These are phyloP conservation scores for Ustilago hordei DNA, from an alignment of 1,284 basidiomycete species.

Conservation along the genomic window DNA sequence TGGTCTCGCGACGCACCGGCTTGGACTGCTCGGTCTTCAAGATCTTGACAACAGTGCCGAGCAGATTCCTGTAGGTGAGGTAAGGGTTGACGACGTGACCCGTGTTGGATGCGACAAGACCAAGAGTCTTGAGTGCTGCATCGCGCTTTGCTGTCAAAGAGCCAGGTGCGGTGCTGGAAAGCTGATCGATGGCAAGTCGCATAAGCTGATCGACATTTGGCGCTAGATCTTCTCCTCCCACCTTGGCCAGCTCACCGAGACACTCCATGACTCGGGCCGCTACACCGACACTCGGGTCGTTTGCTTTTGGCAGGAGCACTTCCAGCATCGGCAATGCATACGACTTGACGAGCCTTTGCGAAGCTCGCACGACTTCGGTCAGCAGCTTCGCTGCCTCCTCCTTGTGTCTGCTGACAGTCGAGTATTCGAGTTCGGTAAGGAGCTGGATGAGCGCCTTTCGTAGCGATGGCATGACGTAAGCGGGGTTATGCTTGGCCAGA, in stretches of 20 bases:
- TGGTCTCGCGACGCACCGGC: slow-evolving; percentile 79
- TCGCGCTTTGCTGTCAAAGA: slow-evolving; percentile 74
- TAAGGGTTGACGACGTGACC: slow-evolving; percentile 93
- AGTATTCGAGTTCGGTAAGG: slow-evolving; percentile 96
- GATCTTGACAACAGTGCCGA: slow-evolving; percentile 88
- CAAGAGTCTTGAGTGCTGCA: slow-evolving; percentile 91
- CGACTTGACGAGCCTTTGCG: slow-evolving; percentile 92
- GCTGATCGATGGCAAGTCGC: slow-evolving; percentile 86
- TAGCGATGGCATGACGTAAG: slow-evolving; percentile 97
- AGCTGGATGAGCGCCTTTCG: slow-evolving; percentile 96
- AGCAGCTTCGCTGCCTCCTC: slow-evolving; percentile 73
- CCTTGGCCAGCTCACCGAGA: slow-evolving; percentile 90
- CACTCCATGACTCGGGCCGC: slow-evolving; percentile 94
- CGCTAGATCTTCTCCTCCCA: slow-evolving; percentile 91
- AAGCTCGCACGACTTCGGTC: slow-evolving; percentile 74
- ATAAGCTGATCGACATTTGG: slow-evolving; percentile 87
- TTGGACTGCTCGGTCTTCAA: slow-evolving; percentile 84
- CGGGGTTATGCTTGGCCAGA: slow-evolving; percentile 93
- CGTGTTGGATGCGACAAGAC: slow-evolving; percentile 94
- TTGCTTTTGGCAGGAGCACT: slow-evolving; percentile 88
- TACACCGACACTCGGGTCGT: slow-evolving; percentile 85
- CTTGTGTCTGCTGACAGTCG: slow-evolving; percentile 82
- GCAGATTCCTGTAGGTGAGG: slow-evolving; percentile 87
- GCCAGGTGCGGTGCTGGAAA: slow-evolving; percentile 76
- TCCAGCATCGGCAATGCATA: slow-evolving; percentile 96